A percentile compares a stretch with the other conserved stretches of the same genome.
phyloP scores from a whole-genome alignment of 2,329 filamentous ascomycete genomes.

The Claviceps digitariae region DNA sequence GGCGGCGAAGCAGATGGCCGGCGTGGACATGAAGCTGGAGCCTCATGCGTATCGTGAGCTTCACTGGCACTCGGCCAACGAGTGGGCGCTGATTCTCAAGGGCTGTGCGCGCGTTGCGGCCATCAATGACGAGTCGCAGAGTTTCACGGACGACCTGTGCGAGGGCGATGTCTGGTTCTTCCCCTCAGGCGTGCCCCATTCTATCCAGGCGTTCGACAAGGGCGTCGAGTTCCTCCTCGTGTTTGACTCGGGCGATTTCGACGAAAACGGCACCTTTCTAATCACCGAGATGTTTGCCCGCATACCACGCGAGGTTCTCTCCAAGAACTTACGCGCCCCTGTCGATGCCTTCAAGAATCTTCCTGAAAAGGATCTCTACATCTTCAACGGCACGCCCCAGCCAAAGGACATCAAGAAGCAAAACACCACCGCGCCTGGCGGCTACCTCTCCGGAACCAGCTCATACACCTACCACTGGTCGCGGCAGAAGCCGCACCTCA shows the following conservation, averaged over 20 bases:
- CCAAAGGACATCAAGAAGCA: conserved; percentile 31
- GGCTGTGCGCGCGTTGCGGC: conserved; percentile 38
- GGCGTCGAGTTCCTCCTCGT: conserved; percentile 47
- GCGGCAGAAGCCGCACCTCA: conserved; percentile 33
- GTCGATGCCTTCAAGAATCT: conserved; percentile 33
- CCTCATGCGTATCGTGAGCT: conserved; percentile 46
- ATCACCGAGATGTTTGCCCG: conserved; percentile 38
- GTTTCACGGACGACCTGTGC: conserved; percentile 32
- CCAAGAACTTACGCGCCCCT: conserved; percentile 39
- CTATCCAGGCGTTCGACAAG: conserved; percentile 39
- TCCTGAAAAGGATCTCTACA: conserved; percentile 34
- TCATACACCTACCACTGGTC: conserved; percentile 39
- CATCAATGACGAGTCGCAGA: conserved; percentile 36
- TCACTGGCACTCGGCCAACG: conserved; percentile 45
- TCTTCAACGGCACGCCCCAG: conserved; percentile 37
- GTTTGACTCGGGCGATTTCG: conserved; percentile 45
- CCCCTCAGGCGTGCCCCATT: conserved; percentile 34
- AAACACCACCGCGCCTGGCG: conserved; percentile 31
- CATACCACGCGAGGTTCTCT: conserved; percentile 37
- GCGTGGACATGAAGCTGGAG: conserved; percentile 45
- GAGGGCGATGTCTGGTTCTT: conserved; percentile 25
- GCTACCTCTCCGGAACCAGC: conserved; percentile 22
- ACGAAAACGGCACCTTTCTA: conserved; percentile 46
- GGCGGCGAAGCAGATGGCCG: conserved; percentile 35
- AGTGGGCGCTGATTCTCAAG: conserved; percentile 40